phyloP scores from a whole-genome alignment of 179 eudicot genomes.

The Carnegiea gigantea region DNA sequence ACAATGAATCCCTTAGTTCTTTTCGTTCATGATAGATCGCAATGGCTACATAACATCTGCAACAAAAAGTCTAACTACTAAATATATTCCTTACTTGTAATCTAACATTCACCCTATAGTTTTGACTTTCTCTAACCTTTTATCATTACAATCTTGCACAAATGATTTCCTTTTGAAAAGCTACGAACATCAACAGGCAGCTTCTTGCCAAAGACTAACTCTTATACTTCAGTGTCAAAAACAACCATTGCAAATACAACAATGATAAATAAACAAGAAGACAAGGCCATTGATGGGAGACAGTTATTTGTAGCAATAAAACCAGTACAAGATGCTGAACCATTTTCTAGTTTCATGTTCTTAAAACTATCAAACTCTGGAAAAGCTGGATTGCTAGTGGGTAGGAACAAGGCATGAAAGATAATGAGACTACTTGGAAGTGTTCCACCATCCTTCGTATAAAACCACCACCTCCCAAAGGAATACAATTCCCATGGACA shows the following conservation, averaged over 20 bases:
- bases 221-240: neutral
- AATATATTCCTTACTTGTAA: neutral
- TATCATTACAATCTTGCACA: no score
- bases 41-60: neutral
- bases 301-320: neutral
- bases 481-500: neutral
- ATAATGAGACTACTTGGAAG: no score
- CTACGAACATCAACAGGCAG: neutral
- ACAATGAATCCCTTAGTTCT: neutral
- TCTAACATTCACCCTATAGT: neutral
- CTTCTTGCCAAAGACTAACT: neutral
- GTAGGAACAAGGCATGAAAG: neutral
- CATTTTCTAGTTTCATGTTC: neutral
- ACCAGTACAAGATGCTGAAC: neutral
- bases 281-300: neutral
- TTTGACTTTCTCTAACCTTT: neutral
- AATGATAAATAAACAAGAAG: no score
- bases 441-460: no score
- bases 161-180: no score
- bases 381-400: neutral
- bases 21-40: neutral
- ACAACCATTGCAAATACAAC: neutral
- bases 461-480: neutral
- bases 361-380: neutral
- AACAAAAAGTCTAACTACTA: neutral